Evolutionary conservation across 768 basidiomycete species (phyloP).

Genomic region (Termitomyces sp.): DNA sequence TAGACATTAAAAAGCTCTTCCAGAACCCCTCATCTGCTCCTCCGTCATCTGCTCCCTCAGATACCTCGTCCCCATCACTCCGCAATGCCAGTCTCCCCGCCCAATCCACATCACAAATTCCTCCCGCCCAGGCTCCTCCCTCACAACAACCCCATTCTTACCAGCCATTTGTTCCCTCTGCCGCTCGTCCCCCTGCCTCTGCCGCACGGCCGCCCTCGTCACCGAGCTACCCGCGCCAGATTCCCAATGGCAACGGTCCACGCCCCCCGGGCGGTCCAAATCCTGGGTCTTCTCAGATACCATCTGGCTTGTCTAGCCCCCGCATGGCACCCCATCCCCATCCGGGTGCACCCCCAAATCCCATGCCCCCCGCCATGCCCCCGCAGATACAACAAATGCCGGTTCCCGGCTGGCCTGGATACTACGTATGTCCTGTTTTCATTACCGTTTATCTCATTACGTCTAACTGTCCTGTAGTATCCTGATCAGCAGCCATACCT

Average conservation of each 20-base stretch:
- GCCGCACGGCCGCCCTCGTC: conserved; percentile 58
- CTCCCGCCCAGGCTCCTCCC: conserved; percentile 46
- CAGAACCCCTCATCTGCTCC: conserved; percentile 51
- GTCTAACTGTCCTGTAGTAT: conserved; percentile 27
- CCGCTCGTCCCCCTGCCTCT: conserved; percentile 41
- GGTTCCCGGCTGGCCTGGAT: conserved; percentile 37
- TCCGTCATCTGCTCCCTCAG: conserved; percentile 45
- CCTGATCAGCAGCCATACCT: conserved; percentile 42
- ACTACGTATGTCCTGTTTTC: conserved; percentile 50
- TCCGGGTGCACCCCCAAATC: conserved; percentile 46
- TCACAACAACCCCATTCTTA: conserved; percentile 37
- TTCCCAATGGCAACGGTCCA: conserved; percentile 58
- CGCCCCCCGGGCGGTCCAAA: conserved; percentile 58
- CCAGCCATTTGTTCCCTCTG: conserved; percentile 44
- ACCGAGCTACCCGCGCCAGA: conserved; percentile 58
- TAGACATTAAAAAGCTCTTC: conserved; percentile 61
- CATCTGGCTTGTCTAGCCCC: conserved; percentile 62
- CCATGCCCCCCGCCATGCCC: conserved; percentile 28
- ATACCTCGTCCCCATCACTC: conserved; percentile 55
- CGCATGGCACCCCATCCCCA: conserved; percentile 61
- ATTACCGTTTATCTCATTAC: conserved; percentile 1
- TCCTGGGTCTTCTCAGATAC: conserved; percentile 46
- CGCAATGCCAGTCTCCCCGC: conserved; percentile 52
- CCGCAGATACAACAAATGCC: too few relatives aligned
- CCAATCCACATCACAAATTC: too few relatives aligned